These are phyloP conservation scores for Leucogyrophana mollusca DNA, from an alignment of 768 basidiomycete genomes.

Conservation along the genomic window DNA sequence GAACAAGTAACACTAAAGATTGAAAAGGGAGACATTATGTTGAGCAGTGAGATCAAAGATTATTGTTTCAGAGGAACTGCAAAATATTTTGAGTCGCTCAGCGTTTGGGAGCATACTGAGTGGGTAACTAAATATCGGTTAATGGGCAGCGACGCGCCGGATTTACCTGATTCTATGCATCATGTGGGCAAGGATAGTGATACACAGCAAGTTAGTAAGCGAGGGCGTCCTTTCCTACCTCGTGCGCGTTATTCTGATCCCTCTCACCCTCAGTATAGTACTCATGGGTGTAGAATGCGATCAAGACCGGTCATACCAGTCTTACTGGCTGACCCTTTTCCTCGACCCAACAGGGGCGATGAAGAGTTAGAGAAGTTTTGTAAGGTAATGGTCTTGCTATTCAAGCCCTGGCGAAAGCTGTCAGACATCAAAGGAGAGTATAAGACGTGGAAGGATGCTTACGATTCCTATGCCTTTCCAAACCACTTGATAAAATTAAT, in stretches of 20 bases:
- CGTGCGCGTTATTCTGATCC: neutral
- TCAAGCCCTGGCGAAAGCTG: constrained; percentile 6
- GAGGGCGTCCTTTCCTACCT: too few relatives aligned
- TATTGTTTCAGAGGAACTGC: neutral
- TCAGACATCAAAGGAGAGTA: neutral
- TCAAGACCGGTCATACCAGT: constrained; percentile 4
- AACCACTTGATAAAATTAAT: neutral
- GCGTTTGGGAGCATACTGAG: constrained; percentile 4
- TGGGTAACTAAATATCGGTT: neutral
- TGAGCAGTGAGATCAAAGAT: constrained; percentile 1
- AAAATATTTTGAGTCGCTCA: neutral
- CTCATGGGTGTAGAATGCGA: neutral
- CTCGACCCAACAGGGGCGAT: neutral
- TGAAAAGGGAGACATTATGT: neutral
- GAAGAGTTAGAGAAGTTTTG: constrained; percentile 1
- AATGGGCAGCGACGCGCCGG: too few relatives aligned
- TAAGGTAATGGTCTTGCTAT: neutral
- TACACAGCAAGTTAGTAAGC: too few relatives aligned
- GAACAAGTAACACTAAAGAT: neutral
- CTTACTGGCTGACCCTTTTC: neutral
- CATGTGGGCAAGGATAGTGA: too few relatives aligned
- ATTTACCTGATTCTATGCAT: too few relatives aligned
- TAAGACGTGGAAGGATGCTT: neutral
- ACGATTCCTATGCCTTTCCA: neutral
- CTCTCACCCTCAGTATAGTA: constrained; percentile 1